These are phyloP conservation scores for Cyclotella distinguenda DNA, from an alignment of 108 stramenopile species.

Conservation along the genomic window DNA sequence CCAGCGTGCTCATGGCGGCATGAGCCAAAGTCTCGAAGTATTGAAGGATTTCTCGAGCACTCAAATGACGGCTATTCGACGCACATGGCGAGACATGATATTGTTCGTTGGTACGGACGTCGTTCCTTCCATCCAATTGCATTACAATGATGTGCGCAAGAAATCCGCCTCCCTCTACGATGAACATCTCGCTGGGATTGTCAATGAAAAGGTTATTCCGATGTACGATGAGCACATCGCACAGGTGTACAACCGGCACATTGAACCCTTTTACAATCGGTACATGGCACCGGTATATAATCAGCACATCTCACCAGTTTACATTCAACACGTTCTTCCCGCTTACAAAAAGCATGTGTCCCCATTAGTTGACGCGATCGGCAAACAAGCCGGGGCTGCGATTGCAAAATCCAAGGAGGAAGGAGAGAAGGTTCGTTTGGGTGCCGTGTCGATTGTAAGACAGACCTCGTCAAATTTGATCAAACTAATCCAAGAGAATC, in stretches of 20 bases:
- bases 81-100: constrained; percentile 7
- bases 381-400: constrained; percentile 18
- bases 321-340: constrained; percentile 33
- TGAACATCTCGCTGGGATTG: not conserved
- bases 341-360: constrained; percentile 34
- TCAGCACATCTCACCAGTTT: constrained; percentile 39
- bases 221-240: constrained; percentile 35
- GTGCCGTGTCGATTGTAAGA: constrained; percentile 22
- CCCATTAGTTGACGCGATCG: constrained; percentile 30
- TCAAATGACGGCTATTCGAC: constrained; percentile 7
- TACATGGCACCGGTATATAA: constrained; percentile 26
- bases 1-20: constrained; percentile 12
- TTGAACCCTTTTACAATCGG: constrained; percentile 15
- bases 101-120: constrained; percentile 12
- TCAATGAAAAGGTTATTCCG: constrained; percentile 7
- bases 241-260: constrained; percentile 12
- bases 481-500: constrained; percentile 28
- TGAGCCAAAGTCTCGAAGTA: constrained; percentile 14
- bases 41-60: constrained; percentile 7
- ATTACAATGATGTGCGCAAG: not conserved
- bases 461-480: constrained; percentile 12
- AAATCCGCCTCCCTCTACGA: not conserved
- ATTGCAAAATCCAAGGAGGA: constrained; percentile 26
- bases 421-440: constrained; percentile 20
- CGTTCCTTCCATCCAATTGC: not conserved